Percentiles rank a stretch among this genome's conserved stretches.
Conservation (phyloP, 2,329 filamentous ascomycete genomes). For the Penicillium sp. region DNA sequence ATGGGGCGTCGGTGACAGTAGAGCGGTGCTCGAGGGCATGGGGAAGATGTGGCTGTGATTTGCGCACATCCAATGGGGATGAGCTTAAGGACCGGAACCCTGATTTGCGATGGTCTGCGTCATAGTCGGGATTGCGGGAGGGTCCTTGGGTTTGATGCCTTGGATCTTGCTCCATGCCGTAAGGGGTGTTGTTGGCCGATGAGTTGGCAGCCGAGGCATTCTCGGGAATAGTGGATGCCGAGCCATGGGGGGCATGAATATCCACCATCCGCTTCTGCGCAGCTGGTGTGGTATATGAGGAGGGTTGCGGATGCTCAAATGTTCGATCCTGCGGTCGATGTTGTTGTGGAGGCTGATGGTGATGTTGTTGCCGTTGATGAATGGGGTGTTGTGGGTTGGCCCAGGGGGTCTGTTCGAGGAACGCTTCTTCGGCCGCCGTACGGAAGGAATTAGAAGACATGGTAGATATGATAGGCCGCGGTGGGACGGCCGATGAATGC, state of each 20-base stretch:
- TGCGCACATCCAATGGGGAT: slow-evolving; percentile 41
- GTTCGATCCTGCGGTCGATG: slow-evolving; percentile 32
- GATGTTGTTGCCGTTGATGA: slow-evolving; percentile 53
- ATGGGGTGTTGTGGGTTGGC: slow-evolving; percentile 80
- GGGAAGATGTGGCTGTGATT: slow-evolving; percentile 32
- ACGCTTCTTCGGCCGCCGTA: slow-evolving; percentile 72
- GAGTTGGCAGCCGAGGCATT: slow-evolving; percentile 42
- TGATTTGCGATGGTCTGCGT: slow-evolving; percentile 31
- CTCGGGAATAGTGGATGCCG: slow-evolving; percentile 47
- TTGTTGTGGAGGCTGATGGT: slow-evolving; percentile 45
- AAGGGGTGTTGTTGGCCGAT: slow-evolving; percentile 44
- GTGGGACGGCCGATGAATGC: slow-evolving; percentile 27
- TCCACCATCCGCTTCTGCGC: slow-evolving; percentile 45
- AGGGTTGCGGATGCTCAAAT: slow-evolving; percentile 35
- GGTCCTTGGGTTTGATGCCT: slow-evolving; percentile 23
- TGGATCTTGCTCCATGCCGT: slow-evolving; percentile 38
- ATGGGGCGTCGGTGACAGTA: slow-evolving; percentile 16
- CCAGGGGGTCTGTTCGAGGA: slow-evolving; percentile 86
- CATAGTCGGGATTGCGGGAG: slow-evolving; percentile 34
- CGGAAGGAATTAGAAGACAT: slow-evolving; percentile 35
- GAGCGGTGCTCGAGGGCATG: slow-evolving; percentile 29
- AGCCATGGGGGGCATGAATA: slow-evolving; percentile 43
- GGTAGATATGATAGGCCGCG: slow-evolving; percentile 31
- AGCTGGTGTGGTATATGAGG: slow-evolving; percentile 42
- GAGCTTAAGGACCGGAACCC: slow-evolving; percentile 39